Conservation (phyloP, 2,329 filamentous ascomycete genomes). For the Fusarium chlamydosporum region DNA sequence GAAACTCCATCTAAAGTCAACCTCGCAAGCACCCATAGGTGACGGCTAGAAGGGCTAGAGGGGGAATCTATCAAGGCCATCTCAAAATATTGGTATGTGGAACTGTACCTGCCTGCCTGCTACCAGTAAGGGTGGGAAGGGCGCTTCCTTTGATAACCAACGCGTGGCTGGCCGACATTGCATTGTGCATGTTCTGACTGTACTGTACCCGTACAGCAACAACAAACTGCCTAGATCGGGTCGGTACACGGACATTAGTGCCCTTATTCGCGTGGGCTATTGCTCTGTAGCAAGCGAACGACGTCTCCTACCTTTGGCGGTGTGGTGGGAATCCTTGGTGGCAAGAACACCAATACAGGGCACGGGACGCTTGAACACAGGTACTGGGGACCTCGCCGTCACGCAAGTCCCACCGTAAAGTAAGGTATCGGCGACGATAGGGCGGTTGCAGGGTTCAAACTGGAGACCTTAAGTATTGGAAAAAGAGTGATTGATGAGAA, state of each 20-base stretch:
- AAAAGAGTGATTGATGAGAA: conserved; percentile 7
- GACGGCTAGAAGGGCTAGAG: conserved; percentile 5
- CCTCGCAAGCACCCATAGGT: conserved; percentile 27
- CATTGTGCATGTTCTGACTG: conserved; percentile 23
- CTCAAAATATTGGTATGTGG: conserved; percentile 32
- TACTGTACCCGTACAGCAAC: background rate
- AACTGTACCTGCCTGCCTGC: conserved; percentile 11
- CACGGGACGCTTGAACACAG: conserved; percentile 17
- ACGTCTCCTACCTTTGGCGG: conserved; percentile 24
- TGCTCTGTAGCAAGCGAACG: conserved; percentile 16
- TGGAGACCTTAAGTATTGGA: conserved; percentile 11
- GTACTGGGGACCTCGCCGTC: conserved; percentile 21
- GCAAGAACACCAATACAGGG: conserved; percentile 26
- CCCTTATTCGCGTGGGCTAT: conserved; percentile 18
- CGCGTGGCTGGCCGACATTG: conserved; percentile 26
- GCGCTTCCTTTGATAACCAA: conserved; percentile 29
- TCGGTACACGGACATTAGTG: conserved; percentile 26
- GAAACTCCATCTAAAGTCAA: conserved; percentile 23
- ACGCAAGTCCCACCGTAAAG: conserved; percentile 13
- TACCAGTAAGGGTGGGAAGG: conserved; percentile 28
- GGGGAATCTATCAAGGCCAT: conserved; percentile 32
- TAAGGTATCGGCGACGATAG: conserved; percentile 20
- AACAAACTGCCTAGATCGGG: conserved; percentile 15
- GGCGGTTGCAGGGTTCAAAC: conserved; percentile 19
- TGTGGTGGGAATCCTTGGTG: conserved; percentile 36